Evolutionary conservation across 2,329 filamentous ascomycete species (phyloP).

Genomic region (Podosphaera xanthii): DNA sequence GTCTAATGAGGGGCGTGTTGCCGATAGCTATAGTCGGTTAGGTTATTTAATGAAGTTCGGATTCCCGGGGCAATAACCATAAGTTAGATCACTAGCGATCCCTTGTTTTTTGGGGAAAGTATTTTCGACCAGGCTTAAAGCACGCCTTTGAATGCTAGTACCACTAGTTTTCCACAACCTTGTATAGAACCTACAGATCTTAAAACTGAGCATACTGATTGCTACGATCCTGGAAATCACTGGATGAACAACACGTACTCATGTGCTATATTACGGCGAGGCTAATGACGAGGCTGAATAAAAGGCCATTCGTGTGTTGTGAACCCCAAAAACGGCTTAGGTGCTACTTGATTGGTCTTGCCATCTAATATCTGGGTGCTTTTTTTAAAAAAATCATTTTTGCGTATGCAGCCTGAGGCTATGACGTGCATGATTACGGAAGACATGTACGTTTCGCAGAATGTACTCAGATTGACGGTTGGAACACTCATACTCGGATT

Average conservation of each 20-base stretch:
- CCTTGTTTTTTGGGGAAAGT: not conserved
- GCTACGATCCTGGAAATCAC: not conserved
- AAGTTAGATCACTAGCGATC: not conserved
- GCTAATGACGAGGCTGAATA: not conserved
- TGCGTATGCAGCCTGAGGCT: no score
- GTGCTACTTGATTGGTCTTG: no score
- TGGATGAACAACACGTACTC: no score
- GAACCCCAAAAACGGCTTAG: not conserved
- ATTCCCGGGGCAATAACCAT: not conserved
- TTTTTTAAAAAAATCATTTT: no score
- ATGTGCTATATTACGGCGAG: not conserved
- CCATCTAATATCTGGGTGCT: no score
- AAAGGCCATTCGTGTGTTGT: no score
- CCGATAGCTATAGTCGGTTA: constrained; percentile 51
- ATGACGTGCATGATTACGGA: no score
- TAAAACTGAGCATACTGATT: not conserved
- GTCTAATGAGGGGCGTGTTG: constrained; percentile 81
- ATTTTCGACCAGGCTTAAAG: not conserved
- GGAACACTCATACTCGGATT: no score
- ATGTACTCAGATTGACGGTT: no score
- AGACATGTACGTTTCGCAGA: no score
- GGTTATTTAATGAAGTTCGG: not conserved
- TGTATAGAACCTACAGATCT: not conserved
- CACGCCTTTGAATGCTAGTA: not conserved
- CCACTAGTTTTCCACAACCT: not conserved